Base-by-base conservation (phyloP, 2,329 filamentous ascomycete species). In the Fusarium albosuccineum region DNA sequence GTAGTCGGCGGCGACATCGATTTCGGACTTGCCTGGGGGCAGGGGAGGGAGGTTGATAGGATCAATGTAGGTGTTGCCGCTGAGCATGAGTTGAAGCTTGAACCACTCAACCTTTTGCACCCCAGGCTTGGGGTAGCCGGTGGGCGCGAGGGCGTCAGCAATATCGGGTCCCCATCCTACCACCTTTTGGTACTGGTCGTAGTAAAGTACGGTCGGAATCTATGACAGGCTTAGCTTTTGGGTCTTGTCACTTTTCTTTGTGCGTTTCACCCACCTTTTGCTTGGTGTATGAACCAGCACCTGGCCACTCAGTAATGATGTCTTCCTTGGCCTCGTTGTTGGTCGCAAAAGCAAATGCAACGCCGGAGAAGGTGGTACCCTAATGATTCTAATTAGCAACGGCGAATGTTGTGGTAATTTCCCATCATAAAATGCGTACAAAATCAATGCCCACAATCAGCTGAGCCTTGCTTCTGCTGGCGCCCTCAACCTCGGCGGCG, bases 21-120 rank as follows among this genome's bases (percentile, higher is more conserved):
- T 97, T 82, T 98, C 96, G 27, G 95, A 97, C 85, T 99, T 99
- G 81, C 96, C 96, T 46, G 95, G 94, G 48, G 96, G 96, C 78
- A 98, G 92, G 68, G 96, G 96, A 48, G 96, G 96, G 70, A 99
- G 89, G 86, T 98, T 98, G 83, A 98, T 98, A 66, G 96, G 96
- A 80, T 98, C 96, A 77, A 98, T 98, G 80, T 98, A 98, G 44
- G 96, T 98, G 85, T 98, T 9, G 30, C 11, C 9, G 11, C 8
- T 94, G 97, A 66, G 97, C 87, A 98, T 98, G 59, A 99, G 89
- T 83, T 99, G 96, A 71, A 99, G 87, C 85, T 98, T 99, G 87
- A 99, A 99, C 96, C 96, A 99, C 83, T 98, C 96, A 26, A 98
- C 95, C 83, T 98, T 98, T 81, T 98, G 96, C 72, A 99, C 95